Conservation (phyloP, 805 yeast genomes). For the Pichia gijzeniarum region DNA sequence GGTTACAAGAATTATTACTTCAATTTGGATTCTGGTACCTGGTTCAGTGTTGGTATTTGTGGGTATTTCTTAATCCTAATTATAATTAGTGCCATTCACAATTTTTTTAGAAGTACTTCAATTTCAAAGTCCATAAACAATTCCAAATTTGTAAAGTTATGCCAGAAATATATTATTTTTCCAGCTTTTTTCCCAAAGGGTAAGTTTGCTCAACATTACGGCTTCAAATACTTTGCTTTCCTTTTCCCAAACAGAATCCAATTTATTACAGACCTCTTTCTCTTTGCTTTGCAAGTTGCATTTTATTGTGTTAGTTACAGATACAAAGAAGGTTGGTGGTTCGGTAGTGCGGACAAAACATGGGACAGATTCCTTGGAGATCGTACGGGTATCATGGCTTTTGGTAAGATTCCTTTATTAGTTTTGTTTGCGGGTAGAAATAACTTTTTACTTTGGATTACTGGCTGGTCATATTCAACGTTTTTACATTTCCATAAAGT, state of each 20-base stretch:
- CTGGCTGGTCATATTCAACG: constrained; percentile 38
- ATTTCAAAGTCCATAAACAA: constrained; percentile 24
- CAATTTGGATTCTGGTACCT: constrained; percentile 25
- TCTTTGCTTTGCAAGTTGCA: constrained; percentile 22
- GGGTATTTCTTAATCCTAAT: constrained; percentile 36
- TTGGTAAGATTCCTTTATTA: constrained; percentile 34
- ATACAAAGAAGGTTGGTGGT: constrained; percentile 17
- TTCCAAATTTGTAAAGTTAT: constrained; percentile 22
- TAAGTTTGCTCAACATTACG: constrained; percentile 13
- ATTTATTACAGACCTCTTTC: constrained; percentile 23
- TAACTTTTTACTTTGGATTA: constrained; percentile 36
- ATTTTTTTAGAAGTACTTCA: constrained; percentile 26
- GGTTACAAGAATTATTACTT: constrained; percentile 17
- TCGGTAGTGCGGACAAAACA: constrained; percentile 29
- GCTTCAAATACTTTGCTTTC: constrained; percentile 16
- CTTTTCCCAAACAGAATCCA: constrained; percentile 32
- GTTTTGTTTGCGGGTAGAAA: constrained; percentile 46
- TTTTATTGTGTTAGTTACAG: constrained; percentile 18
- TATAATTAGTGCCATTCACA: constrained; percentile 30
- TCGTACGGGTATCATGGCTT: constrained; percentile 37
- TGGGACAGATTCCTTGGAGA: constrained; percentile 26
- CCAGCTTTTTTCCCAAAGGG: constrained; percentile 34
- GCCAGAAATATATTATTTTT: constrained; percentile 31
- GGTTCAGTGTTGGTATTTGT: constrained; percentile 32
- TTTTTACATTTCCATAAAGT: constrained; percentile 58